These are phyloP conservation scores for Penicillium sp. DNA, from an alignment of 2,329 filamentous ascomycete species.

Conservation along the genomic window DNA sequence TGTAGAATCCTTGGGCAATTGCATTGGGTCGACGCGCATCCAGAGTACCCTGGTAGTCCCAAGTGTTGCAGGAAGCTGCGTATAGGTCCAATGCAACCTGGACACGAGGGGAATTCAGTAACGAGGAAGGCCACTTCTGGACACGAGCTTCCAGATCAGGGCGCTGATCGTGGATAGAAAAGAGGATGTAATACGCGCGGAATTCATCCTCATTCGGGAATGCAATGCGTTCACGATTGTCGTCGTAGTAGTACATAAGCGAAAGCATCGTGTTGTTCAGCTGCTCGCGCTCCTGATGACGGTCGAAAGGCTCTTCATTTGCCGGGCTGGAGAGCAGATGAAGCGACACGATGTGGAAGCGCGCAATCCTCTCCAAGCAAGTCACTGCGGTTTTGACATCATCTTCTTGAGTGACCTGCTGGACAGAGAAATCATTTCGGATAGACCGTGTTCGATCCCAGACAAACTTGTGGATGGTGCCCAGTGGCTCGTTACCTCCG, in stretches of 20 bases:
- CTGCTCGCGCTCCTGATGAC: constrained; percentile 60
- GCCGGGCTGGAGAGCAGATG: constrained; percentile 54
- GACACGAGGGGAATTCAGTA: constrained; percentile 51
- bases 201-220: constrained; percentile 62
- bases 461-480: constrained; percentile 57
- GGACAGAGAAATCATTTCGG: constrained; percentile 62
- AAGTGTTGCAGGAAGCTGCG: constrained; percentile 52
- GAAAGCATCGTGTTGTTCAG: constrained; percentile 60
- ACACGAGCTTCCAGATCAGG: constrained; percentile 56
- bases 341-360: constrained; percentile 59
- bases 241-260: constrained; percentile 58
- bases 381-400: constrained; percentile 56
- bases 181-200: constrained; percentile 58
- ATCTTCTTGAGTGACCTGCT: constrained; percentile 54
- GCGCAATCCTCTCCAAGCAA: constrained; percentile 59
- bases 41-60: constrained; percentile 50
- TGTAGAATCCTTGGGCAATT: constrained; percentile 56
- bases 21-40: constrained; percentile 47
- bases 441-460: constrained; percentile 63
- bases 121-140: constrained; percentile 50
- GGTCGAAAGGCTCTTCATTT: constrained; percentile 52
- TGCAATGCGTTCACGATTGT: constrained; percentile 47
- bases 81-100: constrained; percentile 56
- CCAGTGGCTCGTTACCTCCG: constrained; percentile 47
- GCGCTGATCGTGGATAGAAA: constrained; percentile 50